phyloP scores from a whole-genome alignment of 2,329 filamentous ascomycete species.

The Aspergillus intermedius region DNA sequence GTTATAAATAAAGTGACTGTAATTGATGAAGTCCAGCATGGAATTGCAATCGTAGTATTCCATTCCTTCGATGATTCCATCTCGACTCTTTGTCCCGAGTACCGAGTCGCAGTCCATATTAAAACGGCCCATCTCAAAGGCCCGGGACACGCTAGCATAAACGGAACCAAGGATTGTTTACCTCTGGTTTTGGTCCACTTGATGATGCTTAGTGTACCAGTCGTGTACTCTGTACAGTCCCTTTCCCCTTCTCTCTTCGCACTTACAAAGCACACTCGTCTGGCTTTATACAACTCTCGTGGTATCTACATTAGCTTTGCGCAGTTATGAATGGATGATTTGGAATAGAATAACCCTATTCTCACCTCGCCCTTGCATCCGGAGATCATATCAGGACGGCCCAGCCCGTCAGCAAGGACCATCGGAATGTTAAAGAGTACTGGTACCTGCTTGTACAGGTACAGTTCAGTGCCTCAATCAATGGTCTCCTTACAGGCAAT shows the following conservation, averaged over 20 bases:
- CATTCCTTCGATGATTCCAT: too few species aligned
- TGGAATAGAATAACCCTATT: neutral
- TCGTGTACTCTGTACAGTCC: neutral
- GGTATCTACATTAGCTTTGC: too few species aligned
- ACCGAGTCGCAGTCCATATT: too few species aligned
- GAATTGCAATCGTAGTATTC: too few species aligned
- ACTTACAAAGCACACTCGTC: too few species aligned
- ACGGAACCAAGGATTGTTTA: neutral
- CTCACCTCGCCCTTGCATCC: slow-evolving; percentile 7
- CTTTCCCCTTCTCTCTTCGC: too few species aligned
- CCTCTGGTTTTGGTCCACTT: neutral
- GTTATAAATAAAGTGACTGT: too few species aligned
- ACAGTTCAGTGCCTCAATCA: neutral
- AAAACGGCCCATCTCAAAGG: neutral
- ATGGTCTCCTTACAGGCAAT: neutral
- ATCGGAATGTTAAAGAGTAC: neutral
- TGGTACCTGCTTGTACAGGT: neutral
- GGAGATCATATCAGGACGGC: slow-evolving; percentile 5
- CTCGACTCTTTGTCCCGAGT: too few species aligned
- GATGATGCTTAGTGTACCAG: neutral
- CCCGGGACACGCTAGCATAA: neutral
- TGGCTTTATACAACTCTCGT: too few species aligned
- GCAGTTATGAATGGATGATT: neutral
- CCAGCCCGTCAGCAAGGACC: slow-evolving; percentile 12
- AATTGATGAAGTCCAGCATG: too few species aligned